A percentile compares a stretch with the other conserved stretches of the same genome.
These are phyloP conservation scores for Dunaliella primolecta DNA, from an alignment of 139 green algal genomes.

Conservation along the genomic window DNA sequence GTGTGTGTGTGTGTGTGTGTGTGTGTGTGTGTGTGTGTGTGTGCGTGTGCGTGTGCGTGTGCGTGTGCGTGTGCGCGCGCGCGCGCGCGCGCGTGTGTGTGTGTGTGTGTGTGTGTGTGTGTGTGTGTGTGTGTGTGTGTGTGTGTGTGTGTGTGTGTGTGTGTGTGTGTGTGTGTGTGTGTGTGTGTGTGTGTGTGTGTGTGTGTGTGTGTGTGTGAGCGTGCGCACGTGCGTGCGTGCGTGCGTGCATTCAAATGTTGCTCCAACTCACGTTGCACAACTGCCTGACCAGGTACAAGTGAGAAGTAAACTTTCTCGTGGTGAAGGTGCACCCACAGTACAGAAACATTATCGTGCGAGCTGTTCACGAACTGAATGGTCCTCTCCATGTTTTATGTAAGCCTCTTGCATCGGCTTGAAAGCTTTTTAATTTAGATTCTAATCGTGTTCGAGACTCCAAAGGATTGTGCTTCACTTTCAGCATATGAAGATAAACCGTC, in stretches of 20 bases:
- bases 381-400: too few relatives aligned
- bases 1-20: not conserved
- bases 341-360: not conserved
- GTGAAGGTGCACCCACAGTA: slow-evolving; percentile 44
- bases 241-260: not conserved
- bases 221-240: slow-evolving; percentile 14
- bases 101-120: too few relatives aligned
- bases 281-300: slow-evolving; percentile 5
- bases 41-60: not conserved
- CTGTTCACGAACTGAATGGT: slow-evolving; percentile 27
- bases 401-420: too few relatives aligned
- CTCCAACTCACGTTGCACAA: slow-evolving; percentile 12
- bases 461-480: too few relatives aligned
- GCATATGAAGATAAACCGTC: too few relatives aligned
- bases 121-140: too few relatives aligned
- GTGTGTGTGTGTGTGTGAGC: slow-evolving; percentile 31
- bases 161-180: slow-evolving; percentile 11
- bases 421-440: too few relatives aligned
- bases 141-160: not conserved
- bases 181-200: slow-evolving; percentile 28
- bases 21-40: slow-evolving; percentile 40
- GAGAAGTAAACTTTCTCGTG: slow-evolving; percentile 21
- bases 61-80: not conserved
- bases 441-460: too few relatives aligned
- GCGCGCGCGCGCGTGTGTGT: too few relatives aligned